Conservation (phyloP, 805 yeast species). For the Schwanniomyces polymorphus region DNA sequence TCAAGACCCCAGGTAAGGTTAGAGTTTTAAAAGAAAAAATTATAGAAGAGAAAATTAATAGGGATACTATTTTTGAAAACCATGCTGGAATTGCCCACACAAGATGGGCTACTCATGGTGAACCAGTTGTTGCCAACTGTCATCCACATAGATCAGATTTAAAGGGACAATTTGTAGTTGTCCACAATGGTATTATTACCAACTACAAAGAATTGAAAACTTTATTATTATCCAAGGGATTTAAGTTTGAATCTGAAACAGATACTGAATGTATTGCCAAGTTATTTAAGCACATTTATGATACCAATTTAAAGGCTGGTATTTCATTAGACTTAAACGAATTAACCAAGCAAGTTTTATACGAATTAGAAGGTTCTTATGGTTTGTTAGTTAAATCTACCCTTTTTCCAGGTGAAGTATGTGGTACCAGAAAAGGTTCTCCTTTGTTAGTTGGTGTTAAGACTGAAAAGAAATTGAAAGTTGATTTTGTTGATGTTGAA, state of each 20-base stretch:
- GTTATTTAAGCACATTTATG: conserved; percentile 87
- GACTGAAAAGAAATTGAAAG: conserved; percentile 92
- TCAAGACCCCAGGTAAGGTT: conserved; percentile 91
- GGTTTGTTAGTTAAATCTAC: conserved; percentile 90
- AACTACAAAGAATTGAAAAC: conserved; percentile 90
- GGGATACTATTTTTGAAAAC: conserved; percentile 65
- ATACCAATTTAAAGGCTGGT: conserved; percentile 70
- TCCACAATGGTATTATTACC: conserved; percentile 98
- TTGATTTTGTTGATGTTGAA: conserved; percentile 97
- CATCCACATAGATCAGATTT: conserved; percentile 95
- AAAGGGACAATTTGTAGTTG: conserved; percentile 80
- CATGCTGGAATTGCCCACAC: conserved; percentile 99
- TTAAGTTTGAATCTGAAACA: conserved; percentile 83
- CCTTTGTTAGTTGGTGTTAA: conserved; percentile 97
- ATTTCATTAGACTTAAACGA: conserved; percentile 84
- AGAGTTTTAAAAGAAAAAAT: conserved; percentile 71
- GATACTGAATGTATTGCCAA: conserved; percentile 98
- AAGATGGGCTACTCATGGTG: conserved; percentile 99
- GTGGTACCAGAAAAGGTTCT: conserved; percentile 97
- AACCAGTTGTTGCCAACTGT: conserved; percentile 80
- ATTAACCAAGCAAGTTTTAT: conserved; percentile 86
- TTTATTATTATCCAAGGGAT: conserved; percentile 77
- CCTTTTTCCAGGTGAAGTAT: conserved; percentile 93
- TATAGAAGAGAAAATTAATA: conserved; percentile 49
- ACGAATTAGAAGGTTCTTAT: conserved; percentile 95